These are phyloP conservation scores for Coniochaeta sp. DNA, from an alignment of 2,329 filamentous ascomycete genomes.

Conservation along the genomic window DNA sequence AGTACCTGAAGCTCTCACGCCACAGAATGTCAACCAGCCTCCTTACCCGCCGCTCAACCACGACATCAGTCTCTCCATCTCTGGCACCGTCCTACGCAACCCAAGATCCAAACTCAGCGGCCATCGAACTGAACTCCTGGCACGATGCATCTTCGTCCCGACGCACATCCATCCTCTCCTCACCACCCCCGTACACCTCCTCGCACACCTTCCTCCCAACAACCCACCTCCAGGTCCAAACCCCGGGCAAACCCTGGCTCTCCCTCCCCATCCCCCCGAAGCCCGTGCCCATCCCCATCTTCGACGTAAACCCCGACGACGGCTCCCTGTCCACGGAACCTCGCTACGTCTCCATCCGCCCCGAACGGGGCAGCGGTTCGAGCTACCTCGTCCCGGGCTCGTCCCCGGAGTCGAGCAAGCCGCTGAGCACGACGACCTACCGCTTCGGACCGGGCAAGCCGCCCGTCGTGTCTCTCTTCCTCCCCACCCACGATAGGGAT, in stretches of 20 bases:
- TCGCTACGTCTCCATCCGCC: constrained; percentile 43
- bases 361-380: constrained; percentile 35
- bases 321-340: not conserved
- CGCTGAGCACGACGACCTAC: constrained; percentile 45
- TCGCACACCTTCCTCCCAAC: constrained; percentile 31
- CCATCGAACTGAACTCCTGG: not conserved
- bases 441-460: constrained; percentile 47
- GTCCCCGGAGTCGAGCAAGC: constrained; percentile 10
- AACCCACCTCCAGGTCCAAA: constrained; percentile 40
- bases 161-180: constrained; percentile 5
- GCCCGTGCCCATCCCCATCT: constrained; percentile 34
- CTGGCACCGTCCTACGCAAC: not conserved
- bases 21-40: not conserved
- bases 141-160: not conserved
- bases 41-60: not conserved
- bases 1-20: not conserved
- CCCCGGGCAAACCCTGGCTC: constrained; percentile 33
- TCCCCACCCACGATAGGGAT: too few species aligned
- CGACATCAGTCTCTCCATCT: not conserved
- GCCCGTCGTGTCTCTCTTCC: constrained; percentile 34
- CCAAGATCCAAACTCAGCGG: not conserved
- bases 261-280: constrained; percentile 31
- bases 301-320: constrained; percentile 25
- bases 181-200: constrained; percentile 19
- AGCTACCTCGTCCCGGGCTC: constrained; percentile 37